Base-by-base conservation (phyloP, 108 stramenopile genomes). In the Nannochloropsis salina region DNA sequence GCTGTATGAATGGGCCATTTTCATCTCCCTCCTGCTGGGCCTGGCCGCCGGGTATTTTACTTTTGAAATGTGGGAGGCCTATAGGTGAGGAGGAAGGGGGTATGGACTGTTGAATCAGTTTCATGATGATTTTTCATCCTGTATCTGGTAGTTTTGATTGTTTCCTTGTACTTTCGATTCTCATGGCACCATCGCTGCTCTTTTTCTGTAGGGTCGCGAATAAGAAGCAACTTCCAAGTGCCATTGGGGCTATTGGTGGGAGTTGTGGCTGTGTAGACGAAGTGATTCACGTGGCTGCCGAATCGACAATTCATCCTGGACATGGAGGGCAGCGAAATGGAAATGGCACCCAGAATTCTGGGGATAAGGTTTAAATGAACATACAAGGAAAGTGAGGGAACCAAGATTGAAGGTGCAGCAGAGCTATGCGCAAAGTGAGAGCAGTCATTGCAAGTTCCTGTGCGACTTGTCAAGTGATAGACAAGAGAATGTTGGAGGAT, bases 31-130 rank as follows among this genome's bases (percentile, higher is more conserved):
- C 20, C 20, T 74, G 20, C n/a, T 74, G 61, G 61, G 61, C 61
- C n/a, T 74, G 6, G 6, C 61, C 20, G 6, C 61, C 61, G 61
- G 61, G 6, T 74, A 74, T 74, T 74, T 74, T n/a, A 74, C 61
- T n/a, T n/a, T 74, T 15, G 61, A 74, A n/a, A 74, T 74, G 61
- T 74, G 61, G 61, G 61, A 74, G 61, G 61, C 61, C 20, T 74
- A 74, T n/a, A 74, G 61, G 61, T 74, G 61, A 74, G 61, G 61
- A 3, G 61, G n/a, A 2, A n/a, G 61, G 61, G n/a, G 61, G 61
- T 15, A 74, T 15, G 61, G 61, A 74, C 20, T 4, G 61, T 8
- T 15, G 61, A n/a, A n/a, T 74, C 61, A 74, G 3, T 6, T n/a
- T n/a, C 61, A n/a, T 74, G 0, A 8, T n/a, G n/a, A 4, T 74